These are phyloP conservation scores for Neophaeococcomyces aloes DNA, from an alignment of 2,329 filamentous ascomycete genomes.

Conservation along the genomic window DNA sequence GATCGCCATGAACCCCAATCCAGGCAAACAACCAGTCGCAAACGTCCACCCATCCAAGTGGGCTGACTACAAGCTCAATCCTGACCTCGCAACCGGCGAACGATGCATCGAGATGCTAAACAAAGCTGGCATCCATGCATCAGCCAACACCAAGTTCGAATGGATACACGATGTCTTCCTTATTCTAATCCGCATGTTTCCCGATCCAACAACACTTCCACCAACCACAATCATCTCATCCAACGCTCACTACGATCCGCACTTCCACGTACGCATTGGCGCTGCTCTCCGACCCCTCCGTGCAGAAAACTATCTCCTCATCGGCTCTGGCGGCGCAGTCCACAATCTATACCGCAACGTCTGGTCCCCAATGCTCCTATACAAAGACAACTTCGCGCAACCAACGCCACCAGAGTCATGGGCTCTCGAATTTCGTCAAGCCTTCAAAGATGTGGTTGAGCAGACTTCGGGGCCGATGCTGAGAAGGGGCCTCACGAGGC, in stretches of 20 bases:
- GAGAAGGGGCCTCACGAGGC: constrained; percentile 44
- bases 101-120: constrained; percentile 42
- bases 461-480: constrained; percentile 46
- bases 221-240: constrained; percentile 52
- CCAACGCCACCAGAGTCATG: constrained; percentile 47
- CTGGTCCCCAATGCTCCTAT: constrained; percentile 55
- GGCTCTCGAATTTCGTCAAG: constrained; percentile 56
- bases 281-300: constrained; percentile 47
- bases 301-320: constrained; percentile 45
- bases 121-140: constrained; percentile 44
- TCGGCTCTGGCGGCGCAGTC: constrained; percentile 54
- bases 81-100: constrained; percentile 46
- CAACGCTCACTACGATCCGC: constrained; percentile 47
- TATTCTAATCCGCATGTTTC: constrained; percentile 61
- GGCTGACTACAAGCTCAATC: constrained; percentile 48
- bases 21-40: constrained; percentile 53
- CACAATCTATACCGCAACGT: constrained; percentile 61
- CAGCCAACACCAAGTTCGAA: constrained; percentile 47
- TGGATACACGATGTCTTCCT: constrained; percentile 66
- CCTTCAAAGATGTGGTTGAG: constrained; percentile 49
- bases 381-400: constrained; percentile 53
- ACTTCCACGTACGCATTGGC: constrained; percentile 49
- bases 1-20: constrained; percentile 50
- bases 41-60: constrained; percentile 59
- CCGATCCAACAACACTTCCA: constrained; percentile 42